phyloP scores from a whole-genome alignment of 2,329 filamentous ascomycete species.

The Xylaria sp. region DNA sequence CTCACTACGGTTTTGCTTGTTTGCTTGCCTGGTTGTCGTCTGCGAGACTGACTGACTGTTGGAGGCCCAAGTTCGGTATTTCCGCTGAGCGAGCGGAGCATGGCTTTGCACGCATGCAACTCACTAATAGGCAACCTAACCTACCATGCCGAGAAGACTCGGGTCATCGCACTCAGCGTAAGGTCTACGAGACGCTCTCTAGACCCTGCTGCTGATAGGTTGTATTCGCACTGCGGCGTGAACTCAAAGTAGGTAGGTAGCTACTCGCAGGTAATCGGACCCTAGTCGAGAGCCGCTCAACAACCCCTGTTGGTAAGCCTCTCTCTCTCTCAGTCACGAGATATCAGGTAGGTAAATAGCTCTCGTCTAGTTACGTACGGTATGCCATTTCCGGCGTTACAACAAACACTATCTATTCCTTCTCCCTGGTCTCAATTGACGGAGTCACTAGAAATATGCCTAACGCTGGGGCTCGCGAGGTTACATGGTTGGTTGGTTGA shows the following conservation, averaged over 20 bases:
- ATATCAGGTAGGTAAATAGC: background rate
- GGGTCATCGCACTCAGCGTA: constrained; percentile 6
- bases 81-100: constrained; percentile 26
- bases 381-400: background rate
- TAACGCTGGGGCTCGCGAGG: constrained; percentile 9
- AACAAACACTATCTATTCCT: background rate
- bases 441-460: constrained; percentile 6
- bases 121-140: constrained; percentile 13
- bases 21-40: background rate
- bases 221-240: constrained; percentile 1
- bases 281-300: constrained; percentile 1
- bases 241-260: background rate
- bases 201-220: constrained; percentile 5
- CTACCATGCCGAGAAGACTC: background rate
- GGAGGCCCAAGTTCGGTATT: constrained; percentile 1
- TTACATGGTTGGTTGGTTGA: background rate
- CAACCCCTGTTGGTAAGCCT: constrained; percentile 14
- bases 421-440: constrained; percentile 1
- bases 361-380: background rate
- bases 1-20: background rate
- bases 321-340: background rate
- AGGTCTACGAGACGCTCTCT: background rate
- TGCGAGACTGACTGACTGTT: background rate
- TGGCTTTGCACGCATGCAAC: constrained; percentile 21
- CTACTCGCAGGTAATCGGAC: background rate